Conservation (phyloP, 2,329 filamentous ascomycete species). For the Xylaria hypoxylon region DNA sequence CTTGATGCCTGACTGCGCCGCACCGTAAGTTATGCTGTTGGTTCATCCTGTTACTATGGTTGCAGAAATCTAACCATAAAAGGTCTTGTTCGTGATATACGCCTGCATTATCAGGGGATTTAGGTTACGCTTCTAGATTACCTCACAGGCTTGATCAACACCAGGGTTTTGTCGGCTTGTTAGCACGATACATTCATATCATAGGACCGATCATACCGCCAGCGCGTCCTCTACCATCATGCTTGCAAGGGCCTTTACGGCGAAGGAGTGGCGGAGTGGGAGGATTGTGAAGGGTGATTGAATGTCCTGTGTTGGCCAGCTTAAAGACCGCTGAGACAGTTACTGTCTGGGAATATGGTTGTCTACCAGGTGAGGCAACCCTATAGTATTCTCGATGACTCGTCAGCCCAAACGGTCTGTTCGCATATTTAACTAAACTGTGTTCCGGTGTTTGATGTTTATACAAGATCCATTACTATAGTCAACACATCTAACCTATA, state of each 20-base stretch:
- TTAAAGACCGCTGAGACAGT: conserved; percentile 2
- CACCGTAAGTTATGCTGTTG: conserved; percentile 25
- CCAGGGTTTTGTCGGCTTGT: neutral
- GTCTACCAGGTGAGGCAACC: neutral
- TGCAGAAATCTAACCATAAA: conserved; percentile 16
- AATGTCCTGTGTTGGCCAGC: neutral
- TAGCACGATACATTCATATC: neutral
- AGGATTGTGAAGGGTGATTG: neutral
- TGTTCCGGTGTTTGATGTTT: neutral
- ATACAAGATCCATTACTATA: neutral
- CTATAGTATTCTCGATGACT: neutral
- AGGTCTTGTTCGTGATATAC: neutral
- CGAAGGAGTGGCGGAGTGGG: neutral
- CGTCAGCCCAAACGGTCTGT: neutral
- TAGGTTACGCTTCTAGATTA: neutral
- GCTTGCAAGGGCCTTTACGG: neutral
- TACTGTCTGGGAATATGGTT: conserved; percentile 1
- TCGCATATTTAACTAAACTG: neutral
- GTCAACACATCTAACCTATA: neutral
- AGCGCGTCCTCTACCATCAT: neutral
- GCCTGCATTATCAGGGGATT: neutral
- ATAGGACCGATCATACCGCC: neutral
- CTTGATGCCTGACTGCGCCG: conserved; percentile 7
- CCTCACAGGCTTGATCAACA: neutral
- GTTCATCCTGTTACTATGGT: conserved; percentile 13